A percentile compares a stretch with the other conserved stretches of the same genome.
phyloP scores from a whole-genome alignment of 2,329 filamentous ascomycete species.

The Colletotrichum orchidophilum region DNA sequence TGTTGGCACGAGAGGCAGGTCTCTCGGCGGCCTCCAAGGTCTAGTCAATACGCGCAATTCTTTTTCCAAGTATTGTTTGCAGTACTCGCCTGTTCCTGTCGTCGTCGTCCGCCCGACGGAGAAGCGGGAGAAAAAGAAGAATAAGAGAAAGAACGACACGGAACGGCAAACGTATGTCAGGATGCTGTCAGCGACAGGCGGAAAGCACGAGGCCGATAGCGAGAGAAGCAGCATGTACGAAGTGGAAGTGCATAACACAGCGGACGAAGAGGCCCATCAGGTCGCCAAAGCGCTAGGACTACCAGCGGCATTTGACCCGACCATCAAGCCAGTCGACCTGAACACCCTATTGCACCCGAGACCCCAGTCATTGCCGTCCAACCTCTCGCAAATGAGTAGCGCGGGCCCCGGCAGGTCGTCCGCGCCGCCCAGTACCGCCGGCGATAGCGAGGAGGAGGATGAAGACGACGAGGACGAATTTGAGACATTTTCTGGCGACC shows the following conservation, averaged over 20 bases:
- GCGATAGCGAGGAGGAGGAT: conserved; percentile 57
- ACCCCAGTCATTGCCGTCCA: conserved; percentile 7
- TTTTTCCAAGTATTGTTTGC: conserved; percentile 93
- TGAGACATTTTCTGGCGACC: conserved; percentile 48
- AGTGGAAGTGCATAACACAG: conserved; percentile 62
- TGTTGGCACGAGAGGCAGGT: conserved; percentile 87
- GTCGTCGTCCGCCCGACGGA: conserved; percentile 90
- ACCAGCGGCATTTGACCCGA: conserved; percentile 70
- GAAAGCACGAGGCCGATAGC: conserved; percentile 67
- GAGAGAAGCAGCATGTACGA: conserved; percentile 63
- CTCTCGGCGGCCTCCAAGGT: conserved; percentile 85
- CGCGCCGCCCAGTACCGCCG: conserved; percentile 31
- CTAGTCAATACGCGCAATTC: conserved; percentile 81
- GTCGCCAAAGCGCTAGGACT: conserved; percentile 71
- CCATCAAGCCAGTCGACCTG: conserved; percentile 64
- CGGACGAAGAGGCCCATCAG: conserved; percentile 71
- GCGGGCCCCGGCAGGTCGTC: not conserved
- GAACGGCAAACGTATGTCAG: conserved; percentile 78
- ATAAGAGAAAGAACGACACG: conserved; percentile 82
- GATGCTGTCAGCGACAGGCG: conserved; percentile 73
- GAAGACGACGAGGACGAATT: conserved; percentile 52
- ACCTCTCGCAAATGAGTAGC: conserved; percentile 3
- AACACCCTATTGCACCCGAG: conserved; percentile 37
- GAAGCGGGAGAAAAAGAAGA: conserved; percentile 90
- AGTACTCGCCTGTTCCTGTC: conserved; percentile 92